A percentile compares a stretch with the other conserved stretches of the same genome.
Conservation (phyloP, 169 alveolate genomes). For the Babesia gibsoni region DNA sequence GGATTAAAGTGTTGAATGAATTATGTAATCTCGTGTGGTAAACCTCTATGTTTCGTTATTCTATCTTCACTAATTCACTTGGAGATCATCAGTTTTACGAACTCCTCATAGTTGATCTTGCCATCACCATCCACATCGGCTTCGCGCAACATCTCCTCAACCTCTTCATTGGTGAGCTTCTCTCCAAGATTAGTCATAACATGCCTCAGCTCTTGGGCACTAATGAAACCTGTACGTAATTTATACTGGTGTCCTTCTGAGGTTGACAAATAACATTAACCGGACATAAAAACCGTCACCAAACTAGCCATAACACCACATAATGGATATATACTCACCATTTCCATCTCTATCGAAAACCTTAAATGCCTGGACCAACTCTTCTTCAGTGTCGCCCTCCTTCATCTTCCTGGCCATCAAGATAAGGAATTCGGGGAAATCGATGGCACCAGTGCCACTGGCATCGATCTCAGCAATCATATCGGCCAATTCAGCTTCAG, state of each 20-base stretch:
- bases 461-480: constrained; percentile 96
- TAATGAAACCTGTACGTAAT: constrained; percentile 86
- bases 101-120: constrained; percentile 96
- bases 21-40: too few species aligned
- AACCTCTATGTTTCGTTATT: not conserved
- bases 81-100: constrained; percentile 97
- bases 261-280: too few species aligned
- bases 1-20: not conserved
- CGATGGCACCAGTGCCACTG: constrained; percentile 93
- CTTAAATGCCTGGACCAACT: constrained; percentile 96
- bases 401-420: constrained; percentile 99
- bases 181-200: constrained; percentile 99
- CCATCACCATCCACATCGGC: constrained; percentile 99
- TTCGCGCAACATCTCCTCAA: constrained; percentile 99
- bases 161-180: constrained; percentile 97
- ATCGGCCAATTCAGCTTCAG: constrained; percentile 95
- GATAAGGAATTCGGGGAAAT: constrained; percentile 98
- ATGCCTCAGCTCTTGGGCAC: constrained; percentile 98
- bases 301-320: too few species aligned
- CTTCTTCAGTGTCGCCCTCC: constrained; percentile 99
- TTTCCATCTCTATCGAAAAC: constrained; percentile 98
- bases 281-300: too few species aligned
- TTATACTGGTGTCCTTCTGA: not conserved
- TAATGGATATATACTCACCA: constrained; percentile 61
- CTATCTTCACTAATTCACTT: constrained; percentile 68